These are phyloP conservation scores for Coemansia interrupta DNA, from an alignment of 192 early-diverging fungal species.

Conservation along the genomic window DNA sequence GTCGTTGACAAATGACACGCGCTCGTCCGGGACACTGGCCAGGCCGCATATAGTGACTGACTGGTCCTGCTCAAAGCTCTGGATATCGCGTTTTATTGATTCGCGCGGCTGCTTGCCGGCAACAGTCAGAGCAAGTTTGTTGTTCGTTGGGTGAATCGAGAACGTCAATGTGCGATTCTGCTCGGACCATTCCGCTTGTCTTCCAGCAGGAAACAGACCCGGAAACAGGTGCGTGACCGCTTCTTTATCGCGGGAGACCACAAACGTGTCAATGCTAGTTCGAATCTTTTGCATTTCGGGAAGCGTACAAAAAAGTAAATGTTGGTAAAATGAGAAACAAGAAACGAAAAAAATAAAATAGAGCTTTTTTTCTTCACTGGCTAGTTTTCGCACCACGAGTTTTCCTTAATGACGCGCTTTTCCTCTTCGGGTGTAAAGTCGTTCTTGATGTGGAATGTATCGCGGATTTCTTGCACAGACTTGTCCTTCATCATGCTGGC, in stretches of 20 bases:
- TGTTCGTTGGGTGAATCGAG: slow-evolving; percentile 23
- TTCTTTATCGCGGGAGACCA: slow-evolving; percentile 29
- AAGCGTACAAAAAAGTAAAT: not conserved
- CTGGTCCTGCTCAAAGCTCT: slow-evolving; percentile 30
- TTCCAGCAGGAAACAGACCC: slow-evolving; percentile 25
- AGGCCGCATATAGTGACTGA: slow-evolving; percentile 21
- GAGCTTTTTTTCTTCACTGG: no score
- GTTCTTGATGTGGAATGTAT: slow-evolving; percentile 64
- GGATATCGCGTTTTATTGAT: not conserved
- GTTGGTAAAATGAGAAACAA: slow-evolving; percentile 5
- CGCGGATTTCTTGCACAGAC: slow-evolving; percentile 81
- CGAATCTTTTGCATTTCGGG: slow-evolving; percentile 13
- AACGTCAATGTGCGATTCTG: slow-evolving; percentile 42
- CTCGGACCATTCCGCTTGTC: slow-evolving; percentile 23
- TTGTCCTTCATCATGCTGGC: slow-evolving; percentile 89
- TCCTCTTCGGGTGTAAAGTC: slow-evolving; percentile 75
- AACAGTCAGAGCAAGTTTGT: slow-evolving; percentile 22
- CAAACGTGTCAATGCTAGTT: slow-evolving; percentile 19
- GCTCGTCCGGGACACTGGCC: slow-evolving; percentile 17
- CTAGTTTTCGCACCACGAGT: slow-evolving; percentile 59
- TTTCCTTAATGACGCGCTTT: slow-evolving; percentile 59
- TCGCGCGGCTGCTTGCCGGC: slow-evolving; percentile 31
- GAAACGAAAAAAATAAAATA: slow-evolving; percentile 3
- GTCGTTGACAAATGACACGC: slow-evolving; percentile 40
- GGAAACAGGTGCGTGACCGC: slow-evolving; percentile 13